Percentiles rank a stretch among this genome's conserved stretches.
Conservation (phyloP, 495 filamentous ascomycete species). For the Aspergillus affinis region DNA sequence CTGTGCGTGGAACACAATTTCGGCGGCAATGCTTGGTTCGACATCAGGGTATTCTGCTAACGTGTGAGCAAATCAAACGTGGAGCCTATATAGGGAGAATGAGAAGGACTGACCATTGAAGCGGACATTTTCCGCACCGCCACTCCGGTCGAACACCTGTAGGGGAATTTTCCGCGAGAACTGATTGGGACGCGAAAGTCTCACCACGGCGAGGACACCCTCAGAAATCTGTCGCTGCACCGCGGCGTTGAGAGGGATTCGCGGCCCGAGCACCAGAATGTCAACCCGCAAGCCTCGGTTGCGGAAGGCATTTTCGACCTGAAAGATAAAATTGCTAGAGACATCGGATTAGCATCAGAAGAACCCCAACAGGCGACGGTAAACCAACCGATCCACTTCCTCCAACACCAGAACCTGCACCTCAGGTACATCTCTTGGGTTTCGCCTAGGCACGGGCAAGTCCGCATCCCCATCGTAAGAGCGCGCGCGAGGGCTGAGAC, state of each 20-base stretch:
- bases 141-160: slow-evolving; percentile 80
- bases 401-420: slow-evolving; percentile 84
- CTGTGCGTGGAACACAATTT: slow-evolving; percentile 77
- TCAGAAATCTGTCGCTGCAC: slow-evolving; percentile 84
- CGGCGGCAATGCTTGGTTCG: slow-evolving; percentile 71
- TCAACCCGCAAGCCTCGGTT: slow-evolving; percentile 69
- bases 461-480: slow-evolving; percentile 57
- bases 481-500: slow-evolving; percentile 61
- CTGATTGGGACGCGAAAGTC: slow-evolving; percentile 68
- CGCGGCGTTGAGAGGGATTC: slow-evolving; percentile 71
- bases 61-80: slow-evolving; percentile 15
- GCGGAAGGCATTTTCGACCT: slow-evolving; percentile 74
- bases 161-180: slow-evolving; percentile 68
- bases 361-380: too few relatives aligned
- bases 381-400: slow-evolving; percentile 66
- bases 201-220: slow-evolving; percentile 81
- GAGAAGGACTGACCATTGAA: slow-evolving; percentile 61
- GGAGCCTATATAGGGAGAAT: slow-evolving; percentile 1
- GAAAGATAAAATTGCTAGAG: slow-evolving; percentile 70
- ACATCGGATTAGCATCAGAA: not conserved
- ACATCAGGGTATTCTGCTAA: slow-evolving; percentile 72
- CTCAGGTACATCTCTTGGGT: slow-evolving; percentile 78
- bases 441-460: slow-evolving; percentile 70
- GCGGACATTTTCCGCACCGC: slow-evolving; percentile 64
- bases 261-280: slow-evolving; percentile 73